Conservation (phyloP, 73 alveolate genomes). For the Paramecium caudatum region DNA sequence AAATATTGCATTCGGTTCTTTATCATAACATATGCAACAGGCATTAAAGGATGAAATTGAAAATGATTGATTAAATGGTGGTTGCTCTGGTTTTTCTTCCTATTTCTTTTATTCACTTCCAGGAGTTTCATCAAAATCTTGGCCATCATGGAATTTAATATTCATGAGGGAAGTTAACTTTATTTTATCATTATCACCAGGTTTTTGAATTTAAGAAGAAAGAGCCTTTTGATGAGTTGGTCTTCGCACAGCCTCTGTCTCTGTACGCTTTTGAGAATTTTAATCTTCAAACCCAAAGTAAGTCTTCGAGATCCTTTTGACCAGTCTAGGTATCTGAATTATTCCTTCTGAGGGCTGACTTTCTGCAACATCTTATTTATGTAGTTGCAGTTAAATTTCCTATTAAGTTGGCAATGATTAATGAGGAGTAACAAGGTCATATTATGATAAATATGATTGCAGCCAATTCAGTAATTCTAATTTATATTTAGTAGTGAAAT, state of each 20-base stretch:
- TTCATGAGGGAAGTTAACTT: not conserved
- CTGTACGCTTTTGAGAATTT: not conserved
- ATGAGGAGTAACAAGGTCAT: not conserved
- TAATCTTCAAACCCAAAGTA: slow-evolving; percentile 31
- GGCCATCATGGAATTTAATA: not conserved
- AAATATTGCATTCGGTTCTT: slow-evolving; percentile 64
- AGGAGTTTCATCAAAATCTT: not conserved
- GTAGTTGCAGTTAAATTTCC: not conserved
- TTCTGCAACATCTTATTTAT: not conserved
- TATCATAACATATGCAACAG: slow-evolving; percentile 71
- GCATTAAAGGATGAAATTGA: not conserved
- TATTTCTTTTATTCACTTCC: not conserved
- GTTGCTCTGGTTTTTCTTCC: too few relatives aligned
- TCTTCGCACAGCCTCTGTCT: not conserved
- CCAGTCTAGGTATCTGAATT: not conserved
- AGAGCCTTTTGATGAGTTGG: not conserved
- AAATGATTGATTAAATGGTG: too few relatives aligned
- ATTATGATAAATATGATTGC: not conserved
- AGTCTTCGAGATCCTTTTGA: slow-evolving; percentile 7
- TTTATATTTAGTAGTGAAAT: not conserved
- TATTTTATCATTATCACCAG: not conserved
- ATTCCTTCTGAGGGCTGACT: not conserved
- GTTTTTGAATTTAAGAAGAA: slow-evolving; percentile 1
- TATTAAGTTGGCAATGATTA: not conserved
- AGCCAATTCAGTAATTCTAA: not conserved